phyloP scores from a whole-genome alignment of 169 alveolate species.

The Plasmodium knowlesi region DNA sequence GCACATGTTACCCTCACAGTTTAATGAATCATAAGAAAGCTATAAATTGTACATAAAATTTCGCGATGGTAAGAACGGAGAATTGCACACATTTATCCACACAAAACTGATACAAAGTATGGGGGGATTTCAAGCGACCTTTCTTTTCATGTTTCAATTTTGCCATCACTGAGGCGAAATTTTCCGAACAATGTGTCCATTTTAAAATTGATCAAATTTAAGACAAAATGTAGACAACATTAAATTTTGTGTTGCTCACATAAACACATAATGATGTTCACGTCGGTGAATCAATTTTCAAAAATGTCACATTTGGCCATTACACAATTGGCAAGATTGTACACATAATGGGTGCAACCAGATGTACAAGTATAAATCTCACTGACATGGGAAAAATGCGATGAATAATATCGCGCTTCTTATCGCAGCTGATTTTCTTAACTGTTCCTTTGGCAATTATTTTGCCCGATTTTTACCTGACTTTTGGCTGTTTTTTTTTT shows the following conservation, averaged over 20 bases:
- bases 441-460: background rate
- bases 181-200: background rate
- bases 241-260: background rate
- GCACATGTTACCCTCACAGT: background rate
- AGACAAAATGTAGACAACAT: background rate
- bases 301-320: background rate
- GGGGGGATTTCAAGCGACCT: background rate
- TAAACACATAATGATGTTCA: background rate
- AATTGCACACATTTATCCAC: background rate
- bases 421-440: background rate
- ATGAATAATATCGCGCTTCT: background rate
- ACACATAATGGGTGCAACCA: background rate
- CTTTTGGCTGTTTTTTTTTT: background rate
- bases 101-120: background rate
- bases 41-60: background rate
- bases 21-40: background rate
- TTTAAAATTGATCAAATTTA: background rate
- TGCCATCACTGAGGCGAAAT: background rate
- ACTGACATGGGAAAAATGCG: background rate
- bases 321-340: background rate
- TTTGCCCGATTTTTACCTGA: background rate
- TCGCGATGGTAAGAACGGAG: background rate
- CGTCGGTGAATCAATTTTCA: background rate
- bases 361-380: background rate
- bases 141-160: background rate